phyloP scores from a whole-genome alignment of 2,329 filamentous ascomycete genomes.

The Neonectria coccinea region DNA sequence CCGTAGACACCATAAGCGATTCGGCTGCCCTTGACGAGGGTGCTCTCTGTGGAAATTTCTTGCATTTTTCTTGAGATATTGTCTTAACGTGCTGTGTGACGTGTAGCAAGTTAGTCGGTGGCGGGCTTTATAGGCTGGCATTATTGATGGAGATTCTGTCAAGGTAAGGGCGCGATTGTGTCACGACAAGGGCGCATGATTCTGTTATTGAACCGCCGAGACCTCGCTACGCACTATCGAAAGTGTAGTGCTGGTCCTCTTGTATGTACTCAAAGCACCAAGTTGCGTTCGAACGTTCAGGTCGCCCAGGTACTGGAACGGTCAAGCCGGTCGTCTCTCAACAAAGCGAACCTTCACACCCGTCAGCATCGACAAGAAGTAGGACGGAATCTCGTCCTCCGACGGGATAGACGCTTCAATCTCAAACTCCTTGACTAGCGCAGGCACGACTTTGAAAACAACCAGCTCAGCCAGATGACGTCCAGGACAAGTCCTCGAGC shows the following conservation, averaged over 20 bases:
- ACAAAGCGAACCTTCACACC: slow-evolving; percentile 59
- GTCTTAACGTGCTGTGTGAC: neutral
- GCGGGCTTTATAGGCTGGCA: slow-evolving; percentile 22
- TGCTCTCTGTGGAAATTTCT: slow-evolving; percentile 44
- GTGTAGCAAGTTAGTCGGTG: neutral
- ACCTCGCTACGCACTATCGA: neutral
- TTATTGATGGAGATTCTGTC: slow-evolving; percentile 37
- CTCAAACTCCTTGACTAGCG: slow-evolving; percentile 59
- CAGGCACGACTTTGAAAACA: slow-evolving; percentile 57
- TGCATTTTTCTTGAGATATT: slow-evolving; percentile 26
- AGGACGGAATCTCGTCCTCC: slow-evolving; percentile 56
- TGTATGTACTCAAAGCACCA: too few species aligned
- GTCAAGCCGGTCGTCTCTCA: neutral
- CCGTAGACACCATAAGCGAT: slow-evolving; percentile 48
- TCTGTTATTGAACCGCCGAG: neutral
- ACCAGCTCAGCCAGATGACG: slow-evolving; percentile 63
- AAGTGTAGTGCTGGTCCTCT: too few species aligned
- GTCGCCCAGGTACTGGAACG: too few species aligned
- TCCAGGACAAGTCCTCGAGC: slow-evolving; percentile 63
- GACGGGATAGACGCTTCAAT: slow-evolving; percentile 54
- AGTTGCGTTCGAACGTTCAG: too few species aligned
- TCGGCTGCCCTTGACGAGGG: slow-evolving; percentile 43
- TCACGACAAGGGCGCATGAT: slow-evolving; percentile 36
- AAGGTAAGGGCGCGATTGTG: slow-evolving; percentile 35
- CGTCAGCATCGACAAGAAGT: slow-evolving; percentile 65